phyloP scores from a whole-genome alignment of 345 rosid species.

The Eutrema heterophyllum region DNA sequence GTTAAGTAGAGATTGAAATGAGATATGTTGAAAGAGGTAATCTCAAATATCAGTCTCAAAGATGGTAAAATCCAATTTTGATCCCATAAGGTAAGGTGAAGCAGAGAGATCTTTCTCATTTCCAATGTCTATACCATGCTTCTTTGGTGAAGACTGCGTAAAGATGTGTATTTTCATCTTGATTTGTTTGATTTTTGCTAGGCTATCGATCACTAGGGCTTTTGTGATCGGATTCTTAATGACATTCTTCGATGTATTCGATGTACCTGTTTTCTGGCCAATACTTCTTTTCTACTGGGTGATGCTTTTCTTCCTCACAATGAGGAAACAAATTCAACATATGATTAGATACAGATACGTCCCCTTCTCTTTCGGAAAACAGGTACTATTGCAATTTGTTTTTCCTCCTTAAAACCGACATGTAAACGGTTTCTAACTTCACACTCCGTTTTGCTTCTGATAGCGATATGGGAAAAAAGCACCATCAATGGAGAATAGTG shows the following conservation, averaged over 20 bases:
- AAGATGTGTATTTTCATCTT: background rate
- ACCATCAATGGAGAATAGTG: slow-evolving; percentile 36
- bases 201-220: slow-evolving; percentile 62
- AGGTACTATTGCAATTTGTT: slow-evolving; percentile 34
- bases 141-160: background rate
- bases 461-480: slow-evolving; percentile 56
- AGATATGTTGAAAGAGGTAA: background rate
- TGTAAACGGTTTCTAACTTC: background rate
- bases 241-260: slow-evolving; percentile 68
- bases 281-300: slow-evolving; percentile 86
- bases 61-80: background rate
- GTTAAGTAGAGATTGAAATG: background rate
- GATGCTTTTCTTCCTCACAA: slow-evolving; percentile 57
- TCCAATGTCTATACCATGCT: background rate
- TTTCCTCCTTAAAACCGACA: too few relatives aligned
- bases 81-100: background rate
- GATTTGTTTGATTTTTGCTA: slow-evolving; percentile 19
- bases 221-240: slow-evolving; percentile 55
- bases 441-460: background rate
- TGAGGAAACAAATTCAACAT: slow-evolving; percentile 74
- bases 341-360: slow-evolving; percentile 83
- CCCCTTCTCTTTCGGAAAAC: slow-evolving; percentile 81
- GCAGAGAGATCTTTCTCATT: background rate
- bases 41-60: background rate
- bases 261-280: slow-evolving; percentile 92